phyloP scores from a whole-genome alignment of 1,139 yeast genomes.

The Protomyces inundatus region DNA sequence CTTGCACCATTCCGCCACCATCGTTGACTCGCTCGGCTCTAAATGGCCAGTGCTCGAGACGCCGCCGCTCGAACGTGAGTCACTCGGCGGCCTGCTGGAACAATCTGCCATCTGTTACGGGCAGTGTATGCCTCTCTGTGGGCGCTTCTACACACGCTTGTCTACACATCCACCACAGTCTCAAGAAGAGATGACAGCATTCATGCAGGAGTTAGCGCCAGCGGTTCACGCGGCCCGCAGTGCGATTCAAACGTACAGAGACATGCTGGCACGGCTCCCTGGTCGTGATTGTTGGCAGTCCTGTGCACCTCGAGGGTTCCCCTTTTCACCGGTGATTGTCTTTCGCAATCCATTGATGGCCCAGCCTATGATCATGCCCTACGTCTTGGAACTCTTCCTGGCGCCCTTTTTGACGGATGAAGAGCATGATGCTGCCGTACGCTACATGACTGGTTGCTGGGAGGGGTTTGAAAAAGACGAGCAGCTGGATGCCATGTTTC shows the following conservation, averaged over 20 bases:
- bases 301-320: conserved; percentile 15
- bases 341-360: conserved; percentile 16
- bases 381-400: conserved; percentile 8
- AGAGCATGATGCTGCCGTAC: conserved; percentile 4
- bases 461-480: conserved; percentile 7
- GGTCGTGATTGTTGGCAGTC: not conserved
- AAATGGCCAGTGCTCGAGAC: conserved; percentile 8
- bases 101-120: conserved; percentile 17
- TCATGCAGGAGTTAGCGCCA: not conserved
- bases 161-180: not conserved
- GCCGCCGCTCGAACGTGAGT: conserved; percentile 6
- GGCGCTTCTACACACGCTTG: conserved; percentile 9
- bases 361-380: conserved; percentile 13
- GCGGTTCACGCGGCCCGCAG: conserved; percentile 2
- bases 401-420: conserved; percentile 11
- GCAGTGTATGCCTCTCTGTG: conserved; percentile 4
- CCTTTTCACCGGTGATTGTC: conserved; percentile 10
- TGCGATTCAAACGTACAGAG: not conserved
- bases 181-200: not conserved
- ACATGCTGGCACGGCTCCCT: not conserved
- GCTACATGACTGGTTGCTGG: conserved; percentile 15
- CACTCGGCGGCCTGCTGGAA: conserved; percentile 12
- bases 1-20: conserved; percentile 7
- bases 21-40: conserved; percentile 2
- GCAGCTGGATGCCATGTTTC: conserved; percentile 13